Evolutionary conservation across 1,284 basidiomycete species (phyloP).

Genomic region (Amylostereum chailletii): DNA sequence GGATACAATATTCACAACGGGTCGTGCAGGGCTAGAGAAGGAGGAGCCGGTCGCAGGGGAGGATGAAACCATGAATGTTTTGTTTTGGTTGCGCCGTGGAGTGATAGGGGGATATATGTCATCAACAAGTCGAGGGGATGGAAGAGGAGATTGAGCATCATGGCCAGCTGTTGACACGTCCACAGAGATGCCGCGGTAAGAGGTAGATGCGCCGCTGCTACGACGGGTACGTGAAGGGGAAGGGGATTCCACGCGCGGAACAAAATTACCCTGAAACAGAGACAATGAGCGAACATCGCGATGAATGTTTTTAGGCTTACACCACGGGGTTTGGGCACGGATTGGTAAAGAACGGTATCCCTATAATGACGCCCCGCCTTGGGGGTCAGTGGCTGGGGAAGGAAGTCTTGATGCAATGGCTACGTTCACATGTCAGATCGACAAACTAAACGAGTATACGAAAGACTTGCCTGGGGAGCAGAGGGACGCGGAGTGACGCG

Average conservation of each 20-base stretch:
- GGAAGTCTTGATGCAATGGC: neutral
- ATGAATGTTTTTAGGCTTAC: neutral
- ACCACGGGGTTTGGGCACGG: constrained; percentile 5
- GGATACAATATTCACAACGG: constrained; percentile 62
- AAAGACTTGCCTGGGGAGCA: constrained; percentile 23
- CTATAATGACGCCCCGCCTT: constrained; percentile 9
- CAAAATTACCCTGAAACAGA: constrained; percentile 7
- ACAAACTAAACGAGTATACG: constrained; percentile 8
- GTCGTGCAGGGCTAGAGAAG: constrained; percentile 32
- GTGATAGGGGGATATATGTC: constrained; percentile 10
- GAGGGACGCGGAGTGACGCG: constrained; percentile 17
- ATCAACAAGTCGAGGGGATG: too few relatives aligned
- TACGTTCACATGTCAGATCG: neutral
- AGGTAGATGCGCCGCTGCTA: constrained; percentile 9
- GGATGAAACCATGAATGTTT: constrained; percentile 33
- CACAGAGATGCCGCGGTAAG: constrained; percentile 6
- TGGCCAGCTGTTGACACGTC: neutral
- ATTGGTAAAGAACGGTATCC: constrained; percentile 13
- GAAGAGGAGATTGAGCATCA: neutral
- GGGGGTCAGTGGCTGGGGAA: neutral
- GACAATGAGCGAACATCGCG: neutral
- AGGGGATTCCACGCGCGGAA: constrained; percentile 12
- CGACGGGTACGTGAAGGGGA: constrained; percentile 12
- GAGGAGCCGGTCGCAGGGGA: constrained; percentile 45
- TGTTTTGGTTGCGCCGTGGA: constrained; percentile 17